Evolutionary conservation across 1,284 basidiomycete genomes (phyloP).

Genomic region (Hemileia vastatrix): DNA sequence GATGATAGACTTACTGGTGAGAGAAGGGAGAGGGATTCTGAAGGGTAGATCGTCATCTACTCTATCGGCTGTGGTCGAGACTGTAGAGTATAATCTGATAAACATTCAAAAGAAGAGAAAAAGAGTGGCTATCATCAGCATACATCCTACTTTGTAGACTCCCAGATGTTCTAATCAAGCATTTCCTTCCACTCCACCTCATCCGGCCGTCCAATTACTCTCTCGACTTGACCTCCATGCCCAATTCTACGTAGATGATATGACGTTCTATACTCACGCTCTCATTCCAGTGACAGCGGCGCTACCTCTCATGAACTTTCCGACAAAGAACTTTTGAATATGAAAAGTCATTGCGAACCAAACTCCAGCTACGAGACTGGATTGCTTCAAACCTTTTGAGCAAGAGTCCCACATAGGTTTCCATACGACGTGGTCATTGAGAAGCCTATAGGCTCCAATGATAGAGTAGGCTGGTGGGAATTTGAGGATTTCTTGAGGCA

Average conservation of each 20-base stretch:
- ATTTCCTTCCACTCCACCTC: not conserved
- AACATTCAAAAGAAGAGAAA: not conserved
- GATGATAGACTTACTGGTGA: too few relatives aligned
- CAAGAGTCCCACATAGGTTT: slow-evolving; percentile 55
- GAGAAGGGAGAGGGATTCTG: too few relatives aligned
- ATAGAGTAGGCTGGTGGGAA: slow-evolving; percentile 65
- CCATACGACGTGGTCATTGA: slow-evolving; percentile 56
- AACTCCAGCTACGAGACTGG: not conserved
- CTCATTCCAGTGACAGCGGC: slow-evolving; percentile 22
- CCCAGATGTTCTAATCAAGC: not conserved
- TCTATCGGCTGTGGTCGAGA: slow-evolving; percentile 29
- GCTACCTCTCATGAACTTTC: not conserved
- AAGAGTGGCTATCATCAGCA: not conserved
- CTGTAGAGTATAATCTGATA: slow-evolving; percentile 22
- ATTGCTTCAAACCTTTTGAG: not conserved
- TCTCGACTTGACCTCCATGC: not conserved
- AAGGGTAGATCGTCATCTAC: slow-evolving; percentile 25
- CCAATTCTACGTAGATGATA: not conserved
- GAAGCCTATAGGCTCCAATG: slow-evolving; percentile 62
- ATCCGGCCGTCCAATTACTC: not conserved
- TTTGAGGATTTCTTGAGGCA: slow-evolving; percentile 52
- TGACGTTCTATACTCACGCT: slow-evolving; percentile 1
- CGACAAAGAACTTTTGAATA: slow-evolving; percentile 4
- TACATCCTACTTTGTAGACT: not conserved
- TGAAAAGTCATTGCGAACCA: slow-evolving; percentile 1